Evolutionary conservation across 2,329 filamentous ascomycete species (phyloP).

Genomic region (Epichloe sylvatica): DNA sequence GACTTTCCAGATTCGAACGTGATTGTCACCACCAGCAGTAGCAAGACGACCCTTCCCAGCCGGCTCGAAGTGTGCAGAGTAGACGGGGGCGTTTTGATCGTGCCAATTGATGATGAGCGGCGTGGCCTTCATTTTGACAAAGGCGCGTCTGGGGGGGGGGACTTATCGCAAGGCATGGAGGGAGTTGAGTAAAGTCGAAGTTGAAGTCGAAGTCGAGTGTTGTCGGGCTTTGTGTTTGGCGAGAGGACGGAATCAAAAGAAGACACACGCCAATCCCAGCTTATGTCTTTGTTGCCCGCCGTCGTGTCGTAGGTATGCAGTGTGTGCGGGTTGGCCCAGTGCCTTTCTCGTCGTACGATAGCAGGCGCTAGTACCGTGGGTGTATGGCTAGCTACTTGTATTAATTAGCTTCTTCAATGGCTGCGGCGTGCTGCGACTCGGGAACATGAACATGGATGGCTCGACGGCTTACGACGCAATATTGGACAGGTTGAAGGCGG

Average conservation of each 20-base stretch:
- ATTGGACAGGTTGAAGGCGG: not conserved
- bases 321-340: not conserved
- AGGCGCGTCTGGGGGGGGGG: conserved; percentile 12
- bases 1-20: conserved; percentile 89
- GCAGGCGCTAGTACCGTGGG: not conserved
- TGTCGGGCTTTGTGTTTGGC: not conserved
- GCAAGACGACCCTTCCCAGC: conserved; percentile 82
- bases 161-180: conserved; percentile 18
- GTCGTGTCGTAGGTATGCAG: not conserved
- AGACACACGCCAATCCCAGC: not conserved
- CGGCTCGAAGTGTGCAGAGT: conserved; percentile 93
- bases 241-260: not conserved
- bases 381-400: not conserved
- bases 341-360: not conserved
- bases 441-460: not conserved
- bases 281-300: not conserved
- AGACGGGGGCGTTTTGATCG: conserved; percentile 90
- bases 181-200: conserved; percentile 1
- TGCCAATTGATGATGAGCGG: conserved; percentile 98
- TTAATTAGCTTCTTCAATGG: not conserved
- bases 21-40: conserved; percentile 90
- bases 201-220: not conserved
- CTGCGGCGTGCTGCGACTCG: not conserved
- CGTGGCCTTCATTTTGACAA: conserved; percentile 73
- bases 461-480: conserved; percentile 4